Evolutionary conservation across 2,329 filamentous ascomycete genomes (phyloP).

Genomic region (Xylaria multiplex): DNA sequence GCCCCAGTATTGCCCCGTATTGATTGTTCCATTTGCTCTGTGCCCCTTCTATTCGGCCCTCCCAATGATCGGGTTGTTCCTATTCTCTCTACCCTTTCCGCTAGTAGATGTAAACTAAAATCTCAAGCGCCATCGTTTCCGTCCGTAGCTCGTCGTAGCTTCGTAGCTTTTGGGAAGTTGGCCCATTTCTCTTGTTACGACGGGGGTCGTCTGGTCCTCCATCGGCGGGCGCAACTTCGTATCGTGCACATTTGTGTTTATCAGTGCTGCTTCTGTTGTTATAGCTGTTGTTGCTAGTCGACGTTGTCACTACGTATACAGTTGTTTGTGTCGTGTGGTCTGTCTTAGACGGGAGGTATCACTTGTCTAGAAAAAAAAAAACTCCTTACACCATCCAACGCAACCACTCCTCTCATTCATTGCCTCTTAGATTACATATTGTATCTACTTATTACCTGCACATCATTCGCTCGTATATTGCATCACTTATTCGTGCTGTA

Average conservation of each 20-base stretch:
- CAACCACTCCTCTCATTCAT: conserved; percentile 40
- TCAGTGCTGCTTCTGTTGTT: conserved; percentile 25
- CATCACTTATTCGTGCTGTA: conserved; percentile 45
- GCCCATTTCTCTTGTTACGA: conserved; percentile 27
- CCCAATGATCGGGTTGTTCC: conserved; percentile 6
- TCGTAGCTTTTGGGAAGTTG: conserved; percentile 30
- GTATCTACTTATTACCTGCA: conserved; percentile 35
- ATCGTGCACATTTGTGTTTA: conserved; percentile 32
- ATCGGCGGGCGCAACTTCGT: conserved; percentile 31
- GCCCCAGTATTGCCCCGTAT: conserved; percentile 26
- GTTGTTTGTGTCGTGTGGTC: conserved; percentile 10
- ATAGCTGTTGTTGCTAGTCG: not conserved
- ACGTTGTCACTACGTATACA: conserved; percentile 14
- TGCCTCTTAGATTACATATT: conserved; percentile 39
- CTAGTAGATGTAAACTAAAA: conserved; percentile 21
- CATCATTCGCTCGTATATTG: conserved; percentile 44
- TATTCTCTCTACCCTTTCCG: conserved; percentile 8
- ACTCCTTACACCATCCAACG: conserved; percentile 38
- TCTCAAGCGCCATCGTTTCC: conserved; percentile 26
- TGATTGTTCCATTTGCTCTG: conserved; percentile 29
- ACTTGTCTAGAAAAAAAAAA: conserved; percentile 9
- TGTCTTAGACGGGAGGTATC: conserved; percentile 29
- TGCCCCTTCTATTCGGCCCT: conserved; percentile 32
- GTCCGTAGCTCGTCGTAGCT: conserved; percentile 22
- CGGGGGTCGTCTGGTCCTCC: conserved; percentile 25